Evolutionary conservation across 2,329 filamentous ascomycete genomes (phyloP).

Genomic region (Pyrenochaeta sp.): DNA sequence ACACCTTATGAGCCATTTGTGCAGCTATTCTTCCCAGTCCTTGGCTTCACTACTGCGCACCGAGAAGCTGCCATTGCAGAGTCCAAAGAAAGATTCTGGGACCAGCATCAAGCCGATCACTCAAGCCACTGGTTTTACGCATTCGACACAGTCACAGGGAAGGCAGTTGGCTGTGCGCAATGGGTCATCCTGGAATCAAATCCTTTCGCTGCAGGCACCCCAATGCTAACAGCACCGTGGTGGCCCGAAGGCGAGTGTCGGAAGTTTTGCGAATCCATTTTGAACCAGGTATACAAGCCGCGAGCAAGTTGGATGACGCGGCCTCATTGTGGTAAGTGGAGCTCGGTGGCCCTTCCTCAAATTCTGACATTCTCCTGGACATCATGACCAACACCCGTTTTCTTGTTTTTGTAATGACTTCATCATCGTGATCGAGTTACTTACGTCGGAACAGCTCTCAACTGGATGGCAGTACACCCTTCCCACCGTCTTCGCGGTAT

Average conservation of each 20-base stretch:
- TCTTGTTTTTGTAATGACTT: neutral
- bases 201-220: slow-evolving; percentile 41
- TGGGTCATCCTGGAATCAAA: slow-evolving; percentile 41
- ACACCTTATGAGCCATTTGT: slow-evolving; percentile 46
- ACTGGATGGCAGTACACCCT: slow-evolving; percentile 49
- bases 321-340: slow-evolving; percentile 44
- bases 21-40: slow-evolving; percentile 46
- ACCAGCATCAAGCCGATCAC: slow-evolving; percentile 31
- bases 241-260: slow-evolving; percentile 46
- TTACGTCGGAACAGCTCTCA: slow-evolving; percentile 38
- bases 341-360: slow-evolving; percentile 8
- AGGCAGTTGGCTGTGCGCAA: slow-evolving; percentile 41
- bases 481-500: slow-evolving; percentile 47
- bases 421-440: slow-evolving; percentile 1
- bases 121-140: slow-evolving; percentile 47
- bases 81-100: slow-evolving; percentile 44
- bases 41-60: slow-evolving; percentile 36
- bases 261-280: slow-evolving; percentile 43
- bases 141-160: slow-evolving; percentile 29
- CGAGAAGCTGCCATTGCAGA: slow-evolving; percentile 37
- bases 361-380: slow-evolving; percentile 1
- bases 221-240: slow-evolving; percentile 41
- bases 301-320: slow-evolving; percentile 44
- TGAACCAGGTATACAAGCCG: slow-evolving; percentile 45
- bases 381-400: neutral